Evolutionary conservation across 768 basidiomycete genomes (phyloP), one percentile per base, ranked within the genome.

Genomic region (Pleurotus salmoneostramineus): DNA sequence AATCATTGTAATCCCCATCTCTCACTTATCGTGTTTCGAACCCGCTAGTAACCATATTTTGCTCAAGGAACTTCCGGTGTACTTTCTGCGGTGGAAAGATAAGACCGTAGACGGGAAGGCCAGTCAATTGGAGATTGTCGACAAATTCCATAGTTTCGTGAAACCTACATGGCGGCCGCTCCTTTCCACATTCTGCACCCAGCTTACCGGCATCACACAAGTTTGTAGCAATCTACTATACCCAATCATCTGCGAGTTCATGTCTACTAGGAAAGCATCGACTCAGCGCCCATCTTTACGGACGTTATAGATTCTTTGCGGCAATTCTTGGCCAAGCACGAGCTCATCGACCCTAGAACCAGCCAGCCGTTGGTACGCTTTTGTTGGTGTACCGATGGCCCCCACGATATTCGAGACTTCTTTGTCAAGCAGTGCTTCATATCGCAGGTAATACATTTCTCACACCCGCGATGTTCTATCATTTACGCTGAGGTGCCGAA

Each of bases 171-270:
- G 94, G 93, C 76, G 81, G 45, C 94, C 95, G 0, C 76, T 71
- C 52, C 79, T 99, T 5, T 88, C 91, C 5, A 72, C 79, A 3
- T 99, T 97, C 68, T 98, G 96, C 69, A 93, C 80, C 15, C 72
- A 83, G 36, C 77, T 99, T 47, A 99, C 96, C 7, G 94, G 95
- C 14, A 95, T 99, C 58, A 88, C 86, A 2, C 96, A 99, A 79
- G 95, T 95, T 60, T 61, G 85, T 68, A 46, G 47, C 14, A 27
- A 47, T 58, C 44, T 14, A 49, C 31, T 15, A 14, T 15, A 50
- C 17, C 52, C 7, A n/a, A 15, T 57, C 55, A 34, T 8, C 46
- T 21, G 8, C 17, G 14, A 48, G 21, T 52, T 56, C 31, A 49
- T 59, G 17, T 36, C 40, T 33, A 45, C 49, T 69, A 97, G 94